Conservation (phyloP, 306 rosid species). For the Ormosia semicastrata region DNA sequence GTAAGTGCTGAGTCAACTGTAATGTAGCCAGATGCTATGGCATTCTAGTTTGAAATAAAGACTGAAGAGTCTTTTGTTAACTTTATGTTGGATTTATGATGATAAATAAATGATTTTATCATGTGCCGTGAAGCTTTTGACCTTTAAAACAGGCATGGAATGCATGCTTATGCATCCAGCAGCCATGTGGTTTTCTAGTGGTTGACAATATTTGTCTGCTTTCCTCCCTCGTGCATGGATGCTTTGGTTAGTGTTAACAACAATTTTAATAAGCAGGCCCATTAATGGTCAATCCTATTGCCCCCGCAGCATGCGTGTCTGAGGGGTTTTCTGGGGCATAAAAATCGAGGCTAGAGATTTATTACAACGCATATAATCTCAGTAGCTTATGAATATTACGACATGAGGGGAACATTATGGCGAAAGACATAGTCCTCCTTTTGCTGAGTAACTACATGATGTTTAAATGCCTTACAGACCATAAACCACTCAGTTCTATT, state of each 20-base stretch:
- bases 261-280: neutral
- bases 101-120: conserved; percentile 1
- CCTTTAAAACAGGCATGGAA: neutral
- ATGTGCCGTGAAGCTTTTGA: conserved; percentile 12
- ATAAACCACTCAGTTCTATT: neutral
- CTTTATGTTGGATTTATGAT: conserved; percentile 6
- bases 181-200: neutral
- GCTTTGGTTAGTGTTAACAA: neutral
- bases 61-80: neutral
- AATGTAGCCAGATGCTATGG: conserved; percentile 12
- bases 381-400: neutral
- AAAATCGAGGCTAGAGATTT: neutral
- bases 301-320: neutral
- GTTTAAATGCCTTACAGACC: neutral
- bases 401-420: neutral
- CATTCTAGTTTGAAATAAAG: conserved; percentile 22
- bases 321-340: neutral
- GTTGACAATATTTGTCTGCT: neutral
- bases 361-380: neutral
- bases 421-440: neutral
- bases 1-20: conserved; percentile 17
- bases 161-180: conserved; percentile 3
- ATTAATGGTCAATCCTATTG: no score
- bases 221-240: neutral
- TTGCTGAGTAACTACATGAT: neutral